Evolutionary conservation across 129 eudicot species (phyloP).

Genomic region (Saussurea involucrata): DNA sequence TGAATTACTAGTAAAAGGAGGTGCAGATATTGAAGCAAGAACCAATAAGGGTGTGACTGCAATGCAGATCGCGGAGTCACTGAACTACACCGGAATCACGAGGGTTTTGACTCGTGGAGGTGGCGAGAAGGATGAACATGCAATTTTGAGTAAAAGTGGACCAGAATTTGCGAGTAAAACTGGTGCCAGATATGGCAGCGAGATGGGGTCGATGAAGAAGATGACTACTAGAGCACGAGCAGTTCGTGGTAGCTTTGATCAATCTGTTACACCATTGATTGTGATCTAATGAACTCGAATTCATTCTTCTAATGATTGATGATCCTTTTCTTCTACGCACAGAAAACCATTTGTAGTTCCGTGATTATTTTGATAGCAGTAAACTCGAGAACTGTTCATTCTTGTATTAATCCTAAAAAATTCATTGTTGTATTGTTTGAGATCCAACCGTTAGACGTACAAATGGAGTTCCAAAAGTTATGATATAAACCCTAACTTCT

Average conservation of each 20-base stretch:
- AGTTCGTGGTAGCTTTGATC: slow-evolving; percentile 42
- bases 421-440: not conserved
- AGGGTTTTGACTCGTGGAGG: slow-evolving; percentile 39
- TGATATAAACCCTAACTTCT: not conserved
- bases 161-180: slow-evolving; percentile 21
- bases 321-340: slow-evolving; percentile 6
- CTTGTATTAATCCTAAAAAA: slow-evolving; percentile 14
- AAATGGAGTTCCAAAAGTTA: not conserved
- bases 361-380: slow-evolving; percentile 3
- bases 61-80: slow-evolving; percentile 54
- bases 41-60: slow-evolving; percentile 59
- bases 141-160: slow-evolving; percentile 20
- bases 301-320: not conserved
- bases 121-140: slow-evolving; percentile 11
- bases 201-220: slow-evolving; percentile 29
- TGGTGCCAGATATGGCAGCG: slow-evolving; percentile 26
- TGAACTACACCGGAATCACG: slow-evolving; percentile 48
- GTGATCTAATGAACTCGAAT: slow-evolving; percentile 22
- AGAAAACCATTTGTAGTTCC: not conserved
- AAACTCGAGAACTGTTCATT: slow-evolving; percentile 12
- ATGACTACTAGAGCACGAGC: slow-evolving; percentile 24
- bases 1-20: slow-evolving; percentile 59
- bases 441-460: not conserved
- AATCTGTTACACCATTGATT: slow-evolving; percentile 33
- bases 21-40: slow-evolving; percentile 56